Evolutionary conservation across 352 stramenopile species (phyloP), one percentile per base, ranked within the genome.

Genomic region (Pythium myriotylum): DNA sequence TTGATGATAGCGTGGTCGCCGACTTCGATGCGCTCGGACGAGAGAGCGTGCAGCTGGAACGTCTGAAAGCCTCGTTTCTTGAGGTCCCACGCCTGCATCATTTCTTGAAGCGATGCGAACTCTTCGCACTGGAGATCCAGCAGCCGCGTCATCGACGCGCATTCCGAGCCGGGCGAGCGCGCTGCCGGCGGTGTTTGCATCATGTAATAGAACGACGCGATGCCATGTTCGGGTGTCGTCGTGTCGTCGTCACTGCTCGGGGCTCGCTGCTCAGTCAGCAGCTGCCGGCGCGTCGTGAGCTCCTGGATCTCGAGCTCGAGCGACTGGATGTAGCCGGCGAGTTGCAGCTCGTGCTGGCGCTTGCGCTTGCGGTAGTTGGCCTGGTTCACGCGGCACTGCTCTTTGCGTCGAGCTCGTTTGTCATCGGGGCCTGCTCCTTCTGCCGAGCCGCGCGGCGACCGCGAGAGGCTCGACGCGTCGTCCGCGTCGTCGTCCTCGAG

Each of bases 381-480:
- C 50, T 86, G 77, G 51, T 86, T 86, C 50, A 86, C 77, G 37
- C 77, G 77, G 37, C 77, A 86, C 46, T 86, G 77, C 52, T 86
- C 77, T 59, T 86, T 86, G 17, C 77, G 64, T 2, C 73, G 63
- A 23, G 63, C 65, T 39, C 75, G 76, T 58, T 84, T 86, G 46
- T 58, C 51, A 23, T 7, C 37, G 20, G 19, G 19, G 3, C 4
- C 13, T 12, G 23, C 2, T 17, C 16, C 39, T 16, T 27, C 12
- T 12, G 50, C 6, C 49, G 49, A n/a, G 19, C 51, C 26, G n/a
- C 14, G 14, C 32, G 29, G 29, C 29, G 29, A 35, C 29, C 29
- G 29, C 29, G 29, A 35, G 29, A 10, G 29, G 29, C 29, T 35
- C 29, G 29, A 35, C 29, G 29, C 29, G 29, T 54, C 47, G 9